Evolutionary conservation across 2,329 filamentous ascomycete species (phyloP).

Genomic region (Periconia macrospinosa): DNA sequence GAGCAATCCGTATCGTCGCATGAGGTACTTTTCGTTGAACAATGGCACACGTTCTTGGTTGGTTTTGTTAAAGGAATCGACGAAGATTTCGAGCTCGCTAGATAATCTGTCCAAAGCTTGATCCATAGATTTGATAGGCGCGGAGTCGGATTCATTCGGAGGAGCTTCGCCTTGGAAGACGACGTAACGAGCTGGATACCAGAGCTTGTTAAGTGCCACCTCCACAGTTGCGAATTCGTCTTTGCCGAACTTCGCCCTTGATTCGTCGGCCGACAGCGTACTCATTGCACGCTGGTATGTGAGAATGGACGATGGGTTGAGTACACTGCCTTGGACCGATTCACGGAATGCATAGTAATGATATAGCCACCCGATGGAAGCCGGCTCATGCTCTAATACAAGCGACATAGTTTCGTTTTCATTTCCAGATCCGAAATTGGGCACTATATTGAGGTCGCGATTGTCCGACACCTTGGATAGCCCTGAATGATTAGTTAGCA

Average conservation of each 20-base stretch:
- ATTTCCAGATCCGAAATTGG: slow-evolving; percentile 17
- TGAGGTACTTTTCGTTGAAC: slow-evolving; percentile 27
- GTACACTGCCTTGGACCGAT: neutral
- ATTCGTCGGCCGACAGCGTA: neutral
- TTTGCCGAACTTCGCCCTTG: neutral
- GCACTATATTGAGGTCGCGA: slow-evolving; percentile 29
- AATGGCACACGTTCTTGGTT: slow-evolving; percentile 10
- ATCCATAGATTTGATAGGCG: neutral
- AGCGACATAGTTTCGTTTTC: slow-evolving; percentile 9
- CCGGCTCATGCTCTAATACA: slow-evolving; percentile 9
- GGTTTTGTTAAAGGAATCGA: slow-evolving; percentile 6
- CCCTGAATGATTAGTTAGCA: slow-evolving; percentile 15
- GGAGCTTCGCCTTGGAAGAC: neutral
- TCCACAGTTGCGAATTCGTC: neutral
- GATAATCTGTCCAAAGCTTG: neutral
- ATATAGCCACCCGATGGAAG: neutral
- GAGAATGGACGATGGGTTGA: neutral
- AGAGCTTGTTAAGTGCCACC: neutral
- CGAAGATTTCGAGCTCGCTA: slow-evolving; percentile 10
- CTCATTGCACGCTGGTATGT: neutral
- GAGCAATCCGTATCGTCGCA: slow-evolving; percentile 24
- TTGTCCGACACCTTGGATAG: slow-evolving; percentile 26
- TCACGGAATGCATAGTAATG: neutral
- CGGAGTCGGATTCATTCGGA: neutral
- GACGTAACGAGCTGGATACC: neutral